Percentiles rank a stretch among this genome's conserved stretches.
Conservation (phyloP, 768 basidiomycete species). For the Macrolepiota albuminosa region DNA sequence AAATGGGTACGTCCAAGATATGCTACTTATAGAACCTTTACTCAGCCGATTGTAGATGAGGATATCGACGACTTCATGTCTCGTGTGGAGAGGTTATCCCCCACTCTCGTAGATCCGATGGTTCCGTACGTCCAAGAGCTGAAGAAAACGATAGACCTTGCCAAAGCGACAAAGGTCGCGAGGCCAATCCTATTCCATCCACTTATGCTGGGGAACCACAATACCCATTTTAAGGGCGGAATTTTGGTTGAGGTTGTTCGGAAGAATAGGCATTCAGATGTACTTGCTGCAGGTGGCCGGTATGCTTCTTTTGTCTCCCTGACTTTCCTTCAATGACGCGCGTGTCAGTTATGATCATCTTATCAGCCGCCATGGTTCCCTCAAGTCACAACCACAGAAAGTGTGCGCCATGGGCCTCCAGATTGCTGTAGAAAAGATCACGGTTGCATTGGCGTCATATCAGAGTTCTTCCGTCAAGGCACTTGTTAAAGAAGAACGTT, state of each 20-base stretch:
- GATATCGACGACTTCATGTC: constrained; percentile 54
- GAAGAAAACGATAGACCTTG: constrained; percentile 55
- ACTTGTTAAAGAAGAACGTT: constrained; percentile 71
- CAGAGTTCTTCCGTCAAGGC: constrained; percentile 66
- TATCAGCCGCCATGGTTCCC: constrained; percentile 54
- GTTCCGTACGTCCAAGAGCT: constrained; percentile 55
- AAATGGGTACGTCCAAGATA: constrained; percentile 40
- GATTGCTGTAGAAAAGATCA: constrained; percentile 76
- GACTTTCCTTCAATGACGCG: background rate
- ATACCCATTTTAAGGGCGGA: constrained; percentile 65
- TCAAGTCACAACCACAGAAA: constrained; percentile 47
- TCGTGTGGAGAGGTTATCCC: constrained; percentile 57
- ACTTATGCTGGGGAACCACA: constrained; percentile 66
- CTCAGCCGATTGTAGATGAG: constrained; percentile 37
- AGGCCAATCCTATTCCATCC: constrained; percentile 66
- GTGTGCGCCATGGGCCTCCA: constrained; percentile 72
- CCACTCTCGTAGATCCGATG: constrained; percentile 44
- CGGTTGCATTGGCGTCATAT: constrained; percentile 59
- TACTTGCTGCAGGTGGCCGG: constrained; percentile 83
- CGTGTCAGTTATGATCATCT: constrained; percentile 63
- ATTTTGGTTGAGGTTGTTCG: constrained; percentile 72
- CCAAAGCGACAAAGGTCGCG: constrained; percentile 55
- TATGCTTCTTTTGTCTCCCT: constrained; percentile 22
- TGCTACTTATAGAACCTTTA: background rate
- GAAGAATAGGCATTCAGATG: constrained; percentile 59